phyloP scores from a whole-genome alignment of 2,329 filamentous ascomycete genomes.

The Ophiostoma sp. region DNA sequence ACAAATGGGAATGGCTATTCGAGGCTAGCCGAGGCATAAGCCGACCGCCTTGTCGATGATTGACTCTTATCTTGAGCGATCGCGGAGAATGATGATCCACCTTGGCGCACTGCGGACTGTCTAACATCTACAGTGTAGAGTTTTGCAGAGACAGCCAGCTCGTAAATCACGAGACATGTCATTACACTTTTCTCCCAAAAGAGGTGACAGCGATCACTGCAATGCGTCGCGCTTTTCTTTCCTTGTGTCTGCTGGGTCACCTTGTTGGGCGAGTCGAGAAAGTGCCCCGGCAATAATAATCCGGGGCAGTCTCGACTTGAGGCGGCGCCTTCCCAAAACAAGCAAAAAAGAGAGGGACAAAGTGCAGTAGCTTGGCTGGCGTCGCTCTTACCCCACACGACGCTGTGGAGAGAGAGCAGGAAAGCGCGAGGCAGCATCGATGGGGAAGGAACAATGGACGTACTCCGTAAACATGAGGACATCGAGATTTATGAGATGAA shows the following conservation, averaged over 20 bases:
- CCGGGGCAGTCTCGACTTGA: neutral
- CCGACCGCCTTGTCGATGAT: neutral
- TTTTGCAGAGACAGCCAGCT: neutral
- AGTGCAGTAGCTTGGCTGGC: neutral
- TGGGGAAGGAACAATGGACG: neutral
- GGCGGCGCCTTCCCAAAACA: constrained; percentile 15
- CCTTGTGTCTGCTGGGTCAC: neutral
- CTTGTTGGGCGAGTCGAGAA: neutral
- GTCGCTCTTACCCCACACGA: neutral
- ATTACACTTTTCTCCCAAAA: neutral
- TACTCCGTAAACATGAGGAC: neutral
- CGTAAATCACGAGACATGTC: neutral
- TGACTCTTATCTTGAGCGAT: constrained; percentile 6
- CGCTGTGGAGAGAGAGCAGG: neutral
- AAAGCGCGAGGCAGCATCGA: neutral
- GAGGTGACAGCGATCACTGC: neutral
- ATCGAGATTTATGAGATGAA: neutral
- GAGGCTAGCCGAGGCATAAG: constrained; percentile 9
- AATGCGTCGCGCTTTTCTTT: neutral
- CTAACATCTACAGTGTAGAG: neutral
- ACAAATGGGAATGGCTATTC: neutral
- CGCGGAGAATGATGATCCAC: neutral
- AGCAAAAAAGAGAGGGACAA: neutral
- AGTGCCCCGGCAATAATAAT: constrained; percentile 1
- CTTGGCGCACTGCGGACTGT: neutral